Base-by-base conservation (phyloP, 2,329 filamentous ascomycete species). In the Phoma sp. region DNA sequence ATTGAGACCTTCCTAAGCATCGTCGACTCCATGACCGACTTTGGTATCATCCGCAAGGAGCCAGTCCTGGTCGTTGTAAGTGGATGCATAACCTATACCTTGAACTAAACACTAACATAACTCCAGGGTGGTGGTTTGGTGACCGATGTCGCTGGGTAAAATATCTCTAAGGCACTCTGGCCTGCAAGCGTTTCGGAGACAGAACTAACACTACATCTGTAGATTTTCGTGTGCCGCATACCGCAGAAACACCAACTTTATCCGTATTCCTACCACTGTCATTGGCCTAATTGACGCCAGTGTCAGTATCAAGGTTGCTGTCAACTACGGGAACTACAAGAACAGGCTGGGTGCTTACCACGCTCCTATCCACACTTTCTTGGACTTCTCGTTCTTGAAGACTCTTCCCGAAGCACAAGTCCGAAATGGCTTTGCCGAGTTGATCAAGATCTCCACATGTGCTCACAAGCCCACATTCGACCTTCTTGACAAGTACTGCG, bases 251-350 rank as follows among this genome's bases (percentile, higher is more conserved):
- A 90, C 88, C 36, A 89, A 89, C 75, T 91, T 83, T 76, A 89
- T 91, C 68, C 86, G 88, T 40, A 83, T 91, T 7, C 88, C 88
- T 1, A 91, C 88, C 0, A 91, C 88, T 1, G 85, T 91, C 59
- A 90, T 91, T 66, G 88, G 88, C 9, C 79, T 91, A 40, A 91
- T 91, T 56, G 88, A 91, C 67, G 88, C 88, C 3, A 89, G 86
- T 15, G 88, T 91, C 43, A 88, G 85, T 29, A 91, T 91, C 79
- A 90, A 91, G 70, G 88, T 91, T n/a, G 88, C 86, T 11, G 87
- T 91, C 65, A 91, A 91, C 77, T 90, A 90, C 65, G 87, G 86
- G 69, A 85, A 87, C 71, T 89, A 90, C 79, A 91, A 91, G 80
- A 91, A 91, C 76, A 81, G 87, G 11, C 81, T 91, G 0, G 87